These are phyloP conservation scores for Bocquillonia castaneifolia DNA, from an alignment of 441 rosid species.

Conservation along the genomic window DNA sequence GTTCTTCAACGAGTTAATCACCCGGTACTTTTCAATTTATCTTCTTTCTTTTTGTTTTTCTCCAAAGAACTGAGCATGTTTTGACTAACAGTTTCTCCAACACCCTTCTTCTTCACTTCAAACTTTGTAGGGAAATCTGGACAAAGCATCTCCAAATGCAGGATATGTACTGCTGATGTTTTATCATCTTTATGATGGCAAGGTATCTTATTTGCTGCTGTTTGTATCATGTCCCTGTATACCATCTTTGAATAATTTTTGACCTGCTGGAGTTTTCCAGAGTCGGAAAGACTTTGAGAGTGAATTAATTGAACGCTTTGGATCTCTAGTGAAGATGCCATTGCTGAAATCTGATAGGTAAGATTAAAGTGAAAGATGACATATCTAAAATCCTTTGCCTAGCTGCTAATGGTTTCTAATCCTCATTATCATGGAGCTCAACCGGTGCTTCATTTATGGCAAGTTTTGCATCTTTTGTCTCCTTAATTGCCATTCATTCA, in stretches of 20 bases:
- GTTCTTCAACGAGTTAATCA: constrained; percentile 89
- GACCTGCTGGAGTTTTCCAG: constrained; percentile 35
- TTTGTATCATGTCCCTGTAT: constrained; percentile 10
- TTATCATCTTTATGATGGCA: constrained; percentile 91
- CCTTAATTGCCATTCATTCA: constrained; percentile 3
- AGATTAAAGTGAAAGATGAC: constrained; percentile 6
- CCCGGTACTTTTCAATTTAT: constrained; percentile 48
- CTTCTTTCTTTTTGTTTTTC: constrained; percentile 10
- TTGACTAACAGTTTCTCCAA: constrained; percentile 18
- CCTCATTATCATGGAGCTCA: background rate
- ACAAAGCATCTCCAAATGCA: constrained; percentile 75
- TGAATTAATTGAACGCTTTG: constrained; percentile 86
- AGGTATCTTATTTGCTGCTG: constrained; percentile 41
- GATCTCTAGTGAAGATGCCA: constrained; percentile 87
- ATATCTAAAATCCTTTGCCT: background rate
- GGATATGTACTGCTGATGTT: constrained; percentile 96
- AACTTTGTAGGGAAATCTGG: constrained; percentile 77
- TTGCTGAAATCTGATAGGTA: constrained; percentile 80
- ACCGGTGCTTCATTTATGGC: background rate
- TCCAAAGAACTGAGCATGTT: background rate
- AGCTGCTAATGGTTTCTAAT: background rate
- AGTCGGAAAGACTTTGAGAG: constrained; percentile 72
- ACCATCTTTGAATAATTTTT: constrained; percentile 2
- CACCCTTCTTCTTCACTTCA: constrained; percentile 20
- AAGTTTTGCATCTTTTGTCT: background rate